phyloP scores from a whole-genome alignment of 2,329 filamentous ascomycete genomes.

The Phoma sp. region DNA sequence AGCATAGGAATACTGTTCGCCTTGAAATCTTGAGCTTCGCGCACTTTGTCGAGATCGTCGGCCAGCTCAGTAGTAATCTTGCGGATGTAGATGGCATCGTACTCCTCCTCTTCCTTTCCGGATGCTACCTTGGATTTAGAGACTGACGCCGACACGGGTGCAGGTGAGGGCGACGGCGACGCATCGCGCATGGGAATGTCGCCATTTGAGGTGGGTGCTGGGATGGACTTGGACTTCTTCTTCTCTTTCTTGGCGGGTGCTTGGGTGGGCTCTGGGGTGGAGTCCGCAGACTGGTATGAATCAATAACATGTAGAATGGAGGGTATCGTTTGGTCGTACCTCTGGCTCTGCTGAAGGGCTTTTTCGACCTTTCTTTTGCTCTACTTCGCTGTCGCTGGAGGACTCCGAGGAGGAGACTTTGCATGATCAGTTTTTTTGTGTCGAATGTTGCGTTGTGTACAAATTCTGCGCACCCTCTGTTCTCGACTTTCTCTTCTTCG shows the following conservation, averaged over 20 bases:
- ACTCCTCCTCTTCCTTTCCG: slow-evolving; percentile 46
- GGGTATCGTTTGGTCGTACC: not conserved
- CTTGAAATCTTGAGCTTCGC: slow-evolving; percentile 73
- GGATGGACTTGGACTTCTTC: slow-evolving; percentile 18
- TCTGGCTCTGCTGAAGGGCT: slow-evolving; percentile 5
- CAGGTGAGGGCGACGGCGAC: slow-evolving; percentile 9
- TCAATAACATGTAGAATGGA: not conserved
- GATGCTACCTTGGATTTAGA: slow-evolving; percentile 9
- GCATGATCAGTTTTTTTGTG: slow-evolving; percentile 15
- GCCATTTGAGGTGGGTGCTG: slow-evolving; percentile 4
- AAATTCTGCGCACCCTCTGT: slow-evolving; percentile 30
- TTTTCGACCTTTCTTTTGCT: slow-evolving; percentile 20
- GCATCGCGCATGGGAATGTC: slow-evolving; percentile 32
- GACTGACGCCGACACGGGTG: not conserved
- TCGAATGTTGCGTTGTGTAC: too few relatives aligned
- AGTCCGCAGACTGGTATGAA: not conserved
- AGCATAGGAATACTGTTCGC: slow-evolving; percentile 67
- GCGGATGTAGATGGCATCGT: slow-evolving; percentile 72
- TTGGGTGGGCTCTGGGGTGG: slow-evolving; percentile 10
- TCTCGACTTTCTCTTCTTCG: slow-evolving; percentile 41
- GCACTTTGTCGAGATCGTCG: slow-evolving; percentile 75
- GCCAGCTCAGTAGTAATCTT: slow-evolving; percentile 73
- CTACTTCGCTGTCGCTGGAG: slow-evolving; percentile 38
- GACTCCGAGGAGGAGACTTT: slow-evolving; percentile 41
- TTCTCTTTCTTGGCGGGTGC: slow-evolving; percentile 21